Evolutionary conservation across 2,329 filamentous ascomycete genomes (phyloP), one percentile per base, ranked within the genome.

Genomic region (Endocalyx cinctus): DNA sequence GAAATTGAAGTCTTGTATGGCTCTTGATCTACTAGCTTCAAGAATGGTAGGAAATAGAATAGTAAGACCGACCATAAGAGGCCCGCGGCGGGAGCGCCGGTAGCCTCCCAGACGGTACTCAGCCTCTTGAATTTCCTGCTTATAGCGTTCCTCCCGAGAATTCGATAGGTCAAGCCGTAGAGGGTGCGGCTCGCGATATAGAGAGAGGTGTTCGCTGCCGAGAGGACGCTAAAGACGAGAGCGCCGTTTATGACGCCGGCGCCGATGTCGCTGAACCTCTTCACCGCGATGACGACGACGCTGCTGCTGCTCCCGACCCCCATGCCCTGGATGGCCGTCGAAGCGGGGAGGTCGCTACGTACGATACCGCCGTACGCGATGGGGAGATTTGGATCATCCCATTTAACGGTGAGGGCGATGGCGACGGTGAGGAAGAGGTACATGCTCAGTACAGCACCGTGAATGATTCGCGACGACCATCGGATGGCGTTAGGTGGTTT

Each of bases 171-270:
- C 16, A 43, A 22, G 14, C 41, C 41, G 26, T 43, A 43, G 12
- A 43, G 33, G 3, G 41, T 43, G 10, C 41, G 41, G 35, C 41
- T 43, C 5, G 38, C 28, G 23, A 43, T 41, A 33, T 43, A 43
- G 4, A 43, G 38, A 13, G 33, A 33, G 6, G 41, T 41, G 22
- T 41, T 43, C 11, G 33, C 33, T 8, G 40, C 35, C 14, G 40
- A 43, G 25, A 43, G 28, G 34, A 40, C 34, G 20, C 35, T 37
- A 29, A 43, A 31, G 11, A 43, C 27, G 30, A 43, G 35, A 29
- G 29, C 33, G 13, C 23, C 41, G 27, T 43, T 43, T n/a, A 39
- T 19, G 23, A 43, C 34, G 20, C 28, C 27, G 11, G 41, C 34
- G 6, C 29, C 17, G 5, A 10, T 27, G 5, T 15, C 25, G 17